Evolutionary conservation across 2,329 filamentous ascomycete genomes (phyloP).

Genomic region (Alternaria arbusti): DNA sequence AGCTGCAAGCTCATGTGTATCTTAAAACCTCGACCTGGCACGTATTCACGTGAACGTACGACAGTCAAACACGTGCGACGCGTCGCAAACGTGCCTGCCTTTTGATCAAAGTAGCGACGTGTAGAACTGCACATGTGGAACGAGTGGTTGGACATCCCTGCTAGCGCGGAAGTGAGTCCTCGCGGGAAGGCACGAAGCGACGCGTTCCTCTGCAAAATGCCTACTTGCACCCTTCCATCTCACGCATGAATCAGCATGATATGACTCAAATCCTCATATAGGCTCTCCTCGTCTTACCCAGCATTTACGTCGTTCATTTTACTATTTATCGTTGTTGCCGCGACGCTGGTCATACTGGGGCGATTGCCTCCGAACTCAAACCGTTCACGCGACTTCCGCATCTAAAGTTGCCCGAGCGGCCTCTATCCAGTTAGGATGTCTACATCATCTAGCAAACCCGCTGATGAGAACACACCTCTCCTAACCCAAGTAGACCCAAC

Average conservation of each 20-base stretch:
- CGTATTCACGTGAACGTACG: background rate
- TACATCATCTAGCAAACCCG: slow-evolving; percentile 1
- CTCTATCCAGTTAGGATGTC: background rate
- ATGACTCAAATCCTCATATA: background rate
- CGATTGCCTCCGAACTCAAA: background rate
- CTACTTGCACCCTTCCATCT: background rate
- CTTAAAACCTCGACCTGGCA: background rate
- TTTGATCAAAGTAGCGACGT: background rate
- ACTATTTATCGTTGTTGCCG: background rate
- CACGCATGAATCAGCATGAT: background rate
- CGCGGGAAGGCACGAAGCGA: slow-evolving; percentile 4
- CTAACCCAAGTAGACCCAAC: slow-evolving; percentile 25
- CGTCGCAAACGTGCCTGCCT: background rate
- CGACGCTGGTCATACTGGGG: background rate
- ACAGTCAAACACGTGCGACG: background rate
- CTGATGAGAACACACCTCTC: slow-evolving; percentile 40
- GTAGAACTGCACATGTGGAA: background rate
- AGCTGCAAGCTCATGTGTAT: background rate
- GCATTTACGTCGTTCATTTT: background rate
- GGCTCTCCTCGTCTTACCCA: too few species aligned
- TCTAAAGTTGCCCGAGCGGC: background rate
- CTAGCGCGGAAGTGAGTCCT: slow-evolving; percentile 2
- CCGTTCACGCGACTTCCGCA: background rate
- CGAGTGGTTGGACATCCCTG: slow-evolving; percentile 3
- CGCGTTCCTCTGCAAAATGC: slow-evolving; percentile 4